Evolutionary conservation across 2,329 filamentous ascomycete species (phyloP).

Genomic region (Corinectria fuckeliana): DNA sequence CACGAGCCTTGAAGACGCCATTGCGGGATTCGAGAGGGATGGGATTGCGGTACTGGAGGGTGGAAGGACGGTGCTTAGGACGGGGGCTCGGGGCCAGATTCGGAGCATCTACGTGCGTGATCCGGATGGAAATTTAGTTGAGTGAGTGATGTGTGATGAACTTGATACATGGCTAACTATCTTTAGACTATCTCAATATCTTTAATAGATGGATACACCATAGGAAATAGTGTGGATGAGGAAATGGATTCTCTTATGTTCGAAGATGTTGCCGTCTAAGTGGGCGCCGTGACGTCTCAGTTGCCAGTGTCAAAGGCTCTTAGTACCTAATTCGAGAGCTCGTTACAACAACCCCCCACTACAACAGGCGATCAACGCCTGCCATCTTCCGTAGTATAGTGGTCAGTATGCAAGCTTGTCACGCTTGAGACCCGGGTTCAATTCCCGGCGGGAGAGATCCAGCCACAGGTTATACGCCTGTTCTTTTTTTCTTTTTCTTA

Average conservation of each 20-base stretch:
- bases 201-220: neutral
- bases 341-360: neutral
- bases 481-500: neutral
- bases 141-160: slow-evolving; percentile 53
- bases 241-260: neutral
- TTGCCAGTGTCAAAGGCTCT: neutral
- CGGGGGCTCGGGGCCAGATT: slow-evolving; percentile 61
- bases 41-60: slow-evolving; percentile 59
- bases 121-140: slow-evolving; percentile 67
- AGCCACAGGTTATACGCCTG: slow-evolving; percentile 1
- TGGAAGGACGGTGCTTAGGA: slow-evolving; percentile 58
- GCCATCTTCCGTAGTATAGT: slow-evolving; percentile 21
- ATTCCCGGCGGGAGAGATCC: slow-evolving; percentile 12
- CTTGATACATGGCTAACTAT: neutral
- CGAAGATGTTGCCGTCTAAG: neutral
- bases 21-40: slow-evolving; percentile 48
- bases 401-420: slow-evolving; percentile 20
- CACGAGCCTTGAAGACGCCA: slow-evolving; percentile 52
- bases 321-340: neutral
- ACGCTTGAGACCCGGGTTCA: slow-evolving; percentile 12
- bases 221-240: neutral
- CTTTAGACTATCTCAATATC: neutral
- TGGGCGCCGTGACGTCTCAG: neutral
- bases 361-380: slow-evolving; percentile 10
- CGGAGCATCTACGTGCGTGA: slow-evolving; percentile 66